A percentile compares a stretch with the other conserved stretches of the same genome.
phyloP scores from a whole-genome alignment of 495 filamentous ascomycete species.

The Neurospora sp. region DNA sequence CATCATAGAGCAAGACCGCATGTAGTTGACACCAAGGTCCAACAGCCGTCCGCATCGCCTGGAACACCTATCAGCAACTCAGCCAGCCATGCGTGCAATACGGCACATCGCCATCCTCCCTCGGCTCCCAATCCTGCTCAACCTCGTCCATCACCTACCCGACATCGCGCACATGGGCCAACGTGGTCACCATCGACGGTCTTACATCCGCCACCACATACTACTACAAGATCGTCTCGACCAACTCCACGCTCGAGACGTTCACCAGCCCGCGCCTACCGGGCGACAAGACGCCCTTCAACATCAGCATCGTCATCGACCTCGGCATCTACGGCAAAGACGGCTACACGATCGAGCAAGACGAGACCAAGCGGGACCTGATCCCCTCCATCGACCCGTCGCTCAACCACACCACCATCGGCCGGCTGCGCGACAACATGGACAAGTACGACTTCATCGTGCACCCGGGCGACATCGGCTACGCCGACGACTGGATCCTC shows the following conservation, averaged over 20 bases:
- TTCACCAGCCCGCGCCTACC: slow-evolving; percentile 44
- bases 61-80: slow-evolving; percentile 36
- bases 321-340: slow-evolving; percentile 43
- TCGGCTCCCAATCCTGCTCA: slow-evolving; percentile 25
- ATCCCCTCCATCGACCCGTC: slow-evolving; percentile 43
- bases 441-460: slow-evolving; percentile 51
- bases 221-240: slow-evolving; percentile 44
- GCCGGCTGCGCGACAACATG: slow-evolving; percentile 41
- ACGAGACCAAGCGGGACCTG: slow-evolving; percentile 40
- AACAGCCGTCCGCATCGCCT: slow-evolving; percentile 45
- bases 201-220: slow-evolving; percentile 32
- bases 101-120: slow-evolving; percentile 22
- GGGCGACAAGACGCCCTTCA: slow-evolving; percentile 32
- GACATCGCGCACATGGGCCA: slow-evolving; percentile 30
- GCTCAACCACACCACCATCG: slow-evolving; percentile 54
- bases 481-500: slow-evolving; percentile 39
- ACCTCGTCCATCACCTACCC: slow-evolving; percentile 27
- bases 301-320: slow-evolving; percentile 34
- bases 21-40: background rate
- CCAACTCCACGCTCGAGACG: slow-evolving; percentile 44
- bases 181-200: slow-evolving; percentile 26
- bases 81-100: slow-evolving; percentile 34
- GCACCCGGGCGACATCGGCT: slow-evolving; percentile 44
- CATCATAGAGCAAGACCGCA: background rate
- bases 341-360: slow-evolving; percentile 42